Evolutionary conservation across 257 asterid genomes (phyloP).

Genomic region (Nicotiana sylvestris): DNA sequence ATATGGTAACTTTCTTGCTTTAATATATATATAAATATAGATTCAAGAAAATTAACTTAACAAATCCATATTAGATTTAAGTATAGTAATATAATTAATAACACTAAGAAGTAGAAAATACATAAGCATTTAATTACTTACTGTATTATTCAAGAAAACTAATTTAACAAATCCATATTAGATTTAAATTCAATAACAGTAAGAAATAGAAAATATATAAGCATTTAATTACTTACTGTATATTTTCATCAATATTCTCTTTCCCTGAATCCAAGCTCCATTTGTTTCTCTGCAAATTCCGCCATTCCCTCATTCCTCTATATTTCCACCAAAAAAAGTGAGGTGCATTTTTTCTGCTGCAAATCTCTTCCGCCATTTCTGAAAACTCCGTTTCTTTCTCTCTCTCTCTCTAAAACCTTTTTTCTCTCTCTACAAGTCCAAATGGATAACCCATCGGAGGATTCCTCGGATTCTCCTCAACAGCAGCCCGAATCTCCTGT

Average conservation of each 20-base stretch:
- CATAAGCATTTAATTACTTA: no score
- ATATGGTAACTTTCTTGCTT: no score
- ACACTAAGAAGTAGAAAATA: no score
- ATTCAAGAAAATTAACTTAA: no score
- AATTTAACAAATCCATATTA: no score
- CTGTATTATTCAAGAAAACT: neutral
- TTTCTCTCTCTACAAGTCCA: slow-evolving; percentile 21
- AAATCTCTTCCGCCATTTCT: slow-evolving; percentile 71
- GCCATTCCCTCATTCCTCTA: slow-evolving; percentile 43
- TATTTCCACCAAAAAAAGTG: slow-evolving; percentile 14
- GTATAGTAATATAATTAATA: no score
- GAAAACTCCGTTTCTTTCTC: slow-evolving; percentile 39
- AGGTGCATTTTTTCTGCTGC: slow-evolving; percentile 35
- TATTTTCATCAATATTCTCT: slow-evolving; percentile 4
- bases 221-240: neutral
- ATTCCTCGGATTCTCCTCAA: slow-evolving; percentile 35
- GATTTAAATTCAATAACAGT: no score
- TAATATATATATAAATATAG: no score
- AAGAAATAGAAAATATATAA: neutral
- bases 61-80: no score
- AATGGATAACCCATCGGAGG: slow-evolving; percentile 52
- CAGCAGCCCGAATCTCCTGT: slow-evolving; percentile 33
- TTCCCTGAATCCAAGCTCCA: slow-evolving; percentile 19
- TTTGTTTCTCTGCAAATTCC: slow-evolving; percentile 58
- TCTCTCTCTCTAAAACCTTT: slow-evolving; percentile 29